A percentile compares a stretch with the other conserved stretches of the same genome.
Conservation (phyloP, 2,329 filamentous ascomycete genomes). For the Claviceps sorghi region DNA sequence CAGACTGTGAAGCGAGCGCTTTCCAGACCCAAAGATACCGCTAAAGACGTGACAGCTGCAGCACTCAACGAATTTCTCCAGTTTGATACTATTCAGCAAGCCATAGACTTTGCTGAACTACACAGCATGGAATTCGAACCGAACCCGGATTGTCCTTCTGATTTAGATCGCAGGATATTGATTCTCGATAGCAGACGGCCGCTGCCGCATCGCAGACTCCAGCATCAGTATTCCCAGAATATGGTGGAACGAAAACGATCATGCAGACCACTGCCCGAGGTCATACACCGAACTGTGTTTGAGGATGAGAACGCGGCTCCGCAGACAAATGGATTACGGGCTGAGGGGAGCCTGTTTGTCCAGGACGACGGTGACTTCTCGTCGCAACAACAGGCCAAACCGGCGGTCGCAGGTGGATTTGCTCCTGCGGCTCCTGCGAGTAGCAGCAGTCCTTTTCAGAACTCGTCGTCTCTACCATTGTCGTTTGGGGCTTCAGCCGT, state of each 20-base stretch:
- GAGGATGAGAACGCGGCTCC: conserved; percentile 13
- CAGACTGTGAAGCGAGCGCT: conserved; percentile 40
- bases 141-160: conserved; percentile 18
- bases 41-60: conserved; percentile 44
- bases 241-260: conserved; percentile 48
- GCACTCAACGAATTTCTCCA: conserved; percentile 42
- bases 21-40: conserved; percentile 38
- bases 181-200: conserved; percentile 28
- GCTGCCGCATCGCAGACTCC: conserved; percentile 34
- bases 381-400: neutral
- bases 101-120: conserved; percentile 48
- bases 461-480: neutral
- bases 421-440: neutral
- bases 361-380: conserved; percentile 3
- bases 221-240: conserved; percentile 39
- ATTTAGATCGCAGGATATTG: conserved; percentile 25
- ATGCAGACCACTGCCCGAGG: conserved; percentile 32
- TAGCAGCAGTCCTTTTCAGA: neutral
- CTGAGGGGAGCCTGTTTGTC: conserved; percentile 18
- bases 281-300: conserved; percentile 42
- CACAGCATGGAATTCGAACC: conserved; percentile 38
- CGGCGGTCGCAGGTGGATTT: neutral
- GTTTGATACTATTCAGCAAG: conserved; percentile 54
- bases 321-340: conserved; percentile 5
- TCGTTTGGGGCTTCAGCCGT: neutral